Evolutionary conservation across 164 flowering plant genomes (phyloP).

Genomic region (Vitis rupestris): DNA sequence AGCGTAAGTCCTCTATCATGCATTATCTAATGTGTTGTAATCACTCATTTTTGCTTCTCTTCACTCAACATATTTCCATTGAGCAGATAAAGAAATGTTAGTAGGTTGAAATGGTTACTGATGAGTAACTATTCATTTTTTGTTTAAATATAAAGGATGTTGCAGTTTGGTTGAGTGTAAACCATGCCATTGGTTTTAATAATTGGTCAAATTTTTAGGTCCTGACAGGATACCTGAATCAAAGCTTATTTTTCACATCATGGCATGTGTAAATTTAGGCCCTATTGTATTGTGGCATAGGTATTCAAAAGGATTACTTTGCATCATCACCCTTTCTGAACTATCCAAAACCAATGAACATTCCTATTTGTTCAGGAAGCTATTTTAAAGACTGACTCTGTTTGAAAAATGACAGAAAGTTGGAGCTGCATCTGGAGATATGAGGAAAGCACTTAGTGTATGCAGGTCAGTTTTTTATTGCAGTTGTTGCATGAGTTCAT

Average conservation of each 20-base stretch:
- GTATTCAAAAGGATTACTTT: too few relatives aligned
- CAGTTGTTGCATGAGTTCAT: neutral
- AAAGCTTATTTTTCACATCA: too few relatives aligned
- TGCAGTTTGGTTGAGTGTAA: too few relatives aligned
- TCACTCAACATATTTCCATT: neutral
- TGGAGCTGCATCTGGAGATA: constrained; percentile 96
- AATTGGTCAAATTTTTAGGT: neutral
- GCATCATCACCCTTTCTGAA: neutral
- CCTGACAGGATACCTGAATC: neutral
- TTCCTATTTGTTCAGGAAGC: too few relatives aligned
- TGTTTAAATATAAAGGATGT: too few relatives aligned
- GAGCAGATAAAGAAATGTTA: neutral
- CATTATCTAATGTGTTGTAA: neutral
- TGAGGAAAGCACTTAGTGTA: constrained; percentile 88
- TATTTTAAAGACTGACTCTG: neutral
- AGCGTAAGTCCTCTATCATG: constrained; percentile 58
- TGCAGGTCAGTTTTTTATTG: constrained; percentile 69
- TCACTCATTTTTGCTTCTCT: constrained; percentile 1
- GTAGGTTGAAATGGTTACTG: neutral
- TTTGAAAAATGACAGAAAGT: constrained; percentile 60
- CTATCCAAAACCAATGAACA: neutral
- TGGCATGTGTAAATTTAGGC: too few relatives aligned
- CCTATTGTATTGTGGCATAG: too few relatives aligned
- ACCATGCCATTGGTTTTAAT: too few relatives aligned
- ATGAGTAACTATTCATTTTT: neutral